Conservation (phyloP, 163 green algal species). For the Scenedesmus sp. region DNA sequence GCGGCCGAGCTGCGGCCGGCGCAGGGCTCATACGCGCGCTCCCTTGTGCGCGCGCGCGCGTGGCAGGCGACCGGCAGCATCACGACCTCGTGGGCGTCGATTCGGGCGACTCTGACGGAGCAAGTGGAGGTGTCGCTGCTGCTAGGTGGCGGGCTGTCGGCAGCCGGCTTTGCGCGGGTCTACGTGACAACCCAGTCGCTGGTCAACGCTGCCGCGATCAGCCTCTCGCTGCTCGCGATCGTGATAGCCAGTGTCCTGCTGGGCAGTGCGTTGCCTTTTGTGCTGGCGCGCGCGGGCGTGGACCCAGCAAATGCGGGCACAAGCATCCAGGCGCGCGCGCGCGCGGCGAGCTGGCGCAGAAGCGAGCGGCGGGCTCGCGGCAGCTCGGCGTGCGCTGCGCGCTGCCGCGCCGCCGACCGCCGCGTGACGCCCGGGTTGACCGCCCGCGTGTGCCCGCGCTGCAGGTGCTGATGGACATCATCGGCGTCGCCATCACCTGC, state of each 20-base stretch:
- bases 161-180: slow-evolving; percentile 82
- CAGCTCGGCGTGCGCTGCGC: too few relatives aligned
- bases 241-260: slow-evolving; percentile 83
- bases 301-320: slow-evolving; percentile 94
- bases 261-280: slow-evolving; percentile 86
- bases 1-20: too few relatives aligned
- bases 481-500: slow-evolving; percentile 88
- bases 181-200: slow-evolving; percentile 79
- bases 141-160: slow-evolving; percentile 73
- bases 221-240: slow-evolving; percentile 85
- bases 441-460: slow-evolving; percentile 14
- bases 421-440: too few relatives aligned
- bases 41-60: too few relatives aligned
- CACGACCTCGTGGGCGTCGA: slow-evolving; percentile 49
- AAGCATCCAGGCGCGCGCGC: slow-evolving; percentile 88
- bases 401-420: too few relatives aligned
- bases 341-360: not conserved
- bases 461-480: slow-evolving; percentile 89
- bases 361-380: not conserved
- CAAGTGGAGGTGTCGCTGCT: slow-evolving; percentile 83
- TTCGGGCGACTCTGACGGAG: slow-evolving; percentile 65
- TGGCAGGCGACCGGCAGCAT: slow-evolving; percentile 80
- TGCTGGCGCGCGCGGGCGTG: slow-evolving; percentile 59
- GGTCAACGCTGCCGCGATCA: slow-evolving; percentile 81
- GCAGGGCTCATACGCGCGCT: too few relatives aligned